Evolutionary conservation across 1,139 yeast species (phyloP), one percentile per base, ranked within the genome.

Genomic region (Taiozyma onychis): DNA sequence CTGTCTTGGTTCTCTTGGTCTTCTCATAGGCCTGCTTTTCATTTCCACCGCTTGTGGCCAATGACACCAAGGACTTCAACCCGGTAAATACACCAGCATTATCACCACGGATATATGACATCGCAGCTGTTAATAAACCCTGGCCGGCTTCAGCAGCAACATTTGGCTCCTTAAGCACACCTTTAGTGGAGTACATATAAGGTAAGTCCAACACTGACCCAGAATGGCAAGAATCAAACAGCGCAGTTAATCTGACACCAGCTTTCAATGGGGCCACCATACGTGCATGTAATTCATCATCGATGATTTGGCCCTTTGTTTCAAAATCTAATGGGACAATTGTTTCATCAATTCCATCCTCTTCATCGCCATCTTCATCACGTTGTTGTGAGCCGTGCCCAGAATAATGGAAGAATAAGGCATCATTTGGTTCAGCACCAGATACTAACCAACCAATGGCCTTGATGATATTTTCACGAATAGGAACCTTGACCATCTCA

Each of bases 121-220:
- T 71, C 43, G 88, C 79, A 3, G 96, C 88, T 41, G 76, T 73
- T 54, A 89, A 66, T 4, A 95, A 85, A 45, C 88, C 95, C 48
- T 74, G 71, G 14, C 96, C 95, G 6, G 91, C 88, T 59, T 89
- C 96, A 66, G 89, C 87, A 73, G 85, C 81, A 60, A 90, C 71
- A 67, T 85, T 89, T 43, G 96, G 96, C 68, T 90, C 96, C 71
- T 91, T 91, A 48, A 91, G 73, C 6, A 88, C 83, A 50, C 98
- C 98, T 64, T 88, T 88, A 14, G 98, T 93, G 18, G 95, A 83
- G 69, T 91, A 91, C 47, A 85, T 81, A 63, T 83, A 91, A 2
- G 98, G 98, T 57, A 91, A 72, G 67, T 91, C 98, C 62, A 91
- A 71, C 1, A 83, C 95, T 4, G 97, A 85, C 30, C 97, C 98